Conservation (phyloP, 805 yeast genomes). For the Kluyveromyces starmeri region DNA sequence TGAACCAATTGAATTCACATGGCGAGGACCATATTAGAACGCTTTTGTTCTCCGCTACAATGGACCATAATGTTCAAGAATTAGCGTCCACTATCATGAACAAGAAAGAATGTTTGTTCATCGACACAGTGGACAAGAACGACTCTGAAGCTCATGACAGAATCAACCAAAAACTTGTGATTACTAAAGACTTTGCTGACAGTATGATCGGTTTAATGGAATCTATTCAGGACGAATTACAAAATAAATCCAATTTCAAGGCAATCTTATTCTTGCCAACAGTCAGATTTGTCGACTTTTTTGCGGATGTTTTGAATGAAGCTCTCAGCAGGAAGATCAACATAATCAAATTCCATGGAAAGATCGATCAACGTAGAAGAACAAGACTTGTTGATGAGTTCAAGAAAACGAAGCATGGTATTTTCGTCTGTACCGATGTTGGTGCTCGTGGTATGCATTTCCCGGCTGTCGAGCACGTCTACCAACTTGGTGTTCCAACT, state of each 20-base stretch:
- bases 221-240: conserved; percentile 35
- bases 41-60: conserved; percentile 81
- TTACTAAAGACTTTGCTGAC: conserved; percentile 47
- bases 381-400: conserved; percentile 48
- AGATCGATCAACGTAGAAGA: conserved; percentile 60
- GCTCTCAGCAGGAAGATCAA: conserved; percentile 24
- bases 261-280: conserved; percentile 81
- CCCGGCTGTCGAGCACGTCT: conserved; percentile 76
- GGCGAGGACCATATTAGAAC: conserved; percentile 44
- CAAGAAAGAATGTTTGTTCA: conserved; percentile 41
- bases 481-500: conserved; percentile 72
- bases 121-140: conserved; percentile 67
- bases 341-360: conserved; percentile 55
- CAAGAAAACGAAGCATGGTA: conserved; percentile 38
- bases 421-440: conserved; percentile 82
- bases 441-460: conserved; percentile 97
- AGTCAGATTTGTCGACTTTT: conserved; percentile 54
- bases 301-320: conserved; percentile 35
- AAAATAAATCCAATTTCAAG: conserved; percentile 45
- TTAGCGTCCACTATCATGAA: conserved; percentile 58
- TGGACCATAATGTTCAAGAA: conserved; percentile 54
- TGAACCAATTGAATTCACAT: conserved; percentile 31
- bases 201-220: conserved; percentile 49
- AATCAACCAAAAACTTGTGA: conserved; percentile 58
- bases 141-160: conserved; percentile 75